phyloP scores from a whole-genome alignment of 2,329 filamentous ascomycete genomes.

The Colletotrichum filicis region DNA sequence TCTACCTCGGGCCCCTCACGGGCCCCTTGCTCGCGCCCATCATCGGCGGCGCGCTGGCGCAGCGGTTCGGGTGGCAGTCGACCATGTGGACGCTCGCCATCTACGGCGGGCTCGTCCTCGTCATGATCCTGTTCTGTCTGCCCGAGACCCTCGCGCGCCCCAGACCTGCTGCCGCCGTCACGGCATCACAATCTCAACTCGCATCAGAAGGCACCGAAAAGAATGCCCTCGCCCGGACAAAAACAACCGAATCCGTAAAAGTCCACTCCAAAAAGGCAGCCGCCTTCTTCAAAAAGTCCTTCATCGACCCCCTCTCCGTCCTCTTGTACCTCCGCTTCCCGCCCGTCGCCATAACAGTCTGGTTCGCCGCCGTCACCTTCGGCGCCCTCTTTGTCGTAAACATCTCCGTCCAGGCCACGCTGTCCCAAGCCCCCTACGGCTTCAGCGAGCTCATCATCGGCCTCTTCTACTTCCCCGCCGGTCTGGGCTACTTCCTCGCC shows the following conservation, averaged over 20 bases:
- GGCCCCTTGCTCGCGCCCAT: slow-evolving; percentile 82
- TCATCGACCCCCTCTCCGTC: slow-evolving; percentile 79
- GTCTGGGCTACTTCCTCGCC: slow-evolving; percentile 76
- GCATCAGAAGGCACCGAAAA: slow-evolving; percentile 12
- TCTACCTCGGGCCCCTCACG: slow-evolving; percentile 82
- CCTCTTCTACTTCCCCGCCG: slow-evolving; percentile 80
- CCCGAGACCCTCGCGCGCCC: slow-evolving; percentile 71
- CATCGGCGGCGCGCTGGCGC: slow-evolving; percentile 77
- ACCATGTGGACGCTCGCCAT: slow-evolving; percentile 82
- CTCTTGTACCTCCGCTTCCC: slow-evolving; percentile 79
- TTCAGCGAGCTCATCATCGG: slow-evolving; percentile 77
- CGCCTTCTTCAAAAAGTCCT: slow-evolving; percentile 65
- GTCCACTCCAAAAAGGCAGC: slow-evolving; percentile 65
- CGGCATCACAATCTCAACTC: slow-evolving; percentile 12
- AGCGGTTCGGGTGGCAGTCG: slow-evolving; percentile 78
- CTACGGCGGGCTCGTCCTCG: slow-evolving; percentile 70
- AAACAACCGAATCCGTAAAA: slow-evolving; percentile 71
- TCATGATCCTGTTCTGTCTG: slow-evolving; percentile 69
- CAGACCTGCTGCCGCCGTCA: slow-evolving; percentile 32
- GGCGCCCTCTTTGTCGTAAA: slow-evolving; percentile 81
- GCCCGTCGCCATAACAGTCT: slow-evolving; percentile 78
- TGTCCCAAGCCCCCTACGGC: slow-evolving; percentile 73
- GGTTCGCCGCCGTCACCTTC: slow-evolving; percentile 80
- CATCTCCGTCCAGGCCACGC: slow-evolving; percentile 78
- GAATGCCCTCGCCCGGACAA: slow-evolving; percentile 58